phyloP scores from a whole-genome alignment of 192 early-diverging fungal species.

The Fimicolochytrium jonesii region DNA sequence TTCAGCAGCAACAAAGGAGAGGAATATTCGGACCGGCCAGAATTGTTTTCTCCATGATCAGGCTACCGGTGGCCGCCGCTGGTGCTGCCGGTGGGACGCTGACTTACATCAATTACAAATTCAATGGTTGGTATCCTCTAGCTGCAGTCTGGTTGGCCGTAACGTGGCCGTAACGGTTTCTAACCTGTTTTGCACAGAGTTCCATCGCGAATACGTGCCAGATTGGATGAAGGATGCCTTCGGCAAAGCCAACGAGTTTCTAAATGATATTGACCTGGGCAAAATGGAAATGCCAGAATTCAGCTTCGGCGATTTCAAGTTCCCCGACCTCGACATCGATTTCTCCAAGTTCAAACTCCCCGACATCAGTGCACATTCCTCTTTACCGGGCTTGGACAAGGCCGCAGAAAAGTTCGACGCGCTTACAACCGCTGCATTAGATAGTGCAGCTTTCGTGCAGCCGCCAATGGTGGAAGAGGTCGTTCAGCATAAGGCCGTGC shows the following conservation, averaged over 20 bases:
- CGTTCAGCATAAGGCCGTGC: conserved; percentile 35
- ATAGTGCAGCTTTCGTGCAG: conserved; percentile 22
- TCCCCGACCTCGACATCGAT: conserved; percentile 10
- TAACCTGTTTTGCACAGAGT: conserved; percentile 10
- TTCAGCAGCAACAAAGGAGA: conserved; percentile 6
- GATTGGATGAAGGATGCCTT: conserved; percentile 43
- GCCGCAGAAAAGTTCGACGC: conserved; percentile 11
- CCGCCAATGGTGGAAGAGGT: conserved; percentile 7
- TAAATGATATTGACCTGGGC: conserved; percentile 21
- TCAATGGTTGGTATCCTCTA: conserved; percentile 12
- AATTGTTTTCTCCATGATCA: conserved; percentile 26
- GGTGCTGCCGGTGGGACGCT: conserved; percentile 56
- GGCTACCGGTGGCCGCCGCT: conserved; percentile 54
- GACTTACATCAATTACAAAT: conserved; percentile 59
- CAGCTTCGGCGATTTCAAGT: neutral
- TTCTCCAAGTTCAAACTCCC: conserved; percentile 29
- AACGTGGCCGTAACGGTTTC: neutral
- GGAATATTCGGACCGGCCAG: conserved; percentile 1
- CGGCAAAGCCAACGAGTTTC: conserved; percentile 26
- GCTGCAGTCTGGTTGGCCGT: neutral
- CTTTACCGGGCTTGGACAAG: conserved; percentile 8
- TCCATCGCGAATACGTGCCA: conserved; percentile 36
- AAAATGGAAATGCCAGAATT: conserved; percentile 14
- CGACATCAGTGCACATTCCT: conserved; percentile 4
- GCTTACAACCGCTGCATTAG: conserved; percentile 11